These are phyloP conservation scores for Quercus rubra DNA, from an alignment of 306 rosid species.

Conservation along the genomic window DNA sequence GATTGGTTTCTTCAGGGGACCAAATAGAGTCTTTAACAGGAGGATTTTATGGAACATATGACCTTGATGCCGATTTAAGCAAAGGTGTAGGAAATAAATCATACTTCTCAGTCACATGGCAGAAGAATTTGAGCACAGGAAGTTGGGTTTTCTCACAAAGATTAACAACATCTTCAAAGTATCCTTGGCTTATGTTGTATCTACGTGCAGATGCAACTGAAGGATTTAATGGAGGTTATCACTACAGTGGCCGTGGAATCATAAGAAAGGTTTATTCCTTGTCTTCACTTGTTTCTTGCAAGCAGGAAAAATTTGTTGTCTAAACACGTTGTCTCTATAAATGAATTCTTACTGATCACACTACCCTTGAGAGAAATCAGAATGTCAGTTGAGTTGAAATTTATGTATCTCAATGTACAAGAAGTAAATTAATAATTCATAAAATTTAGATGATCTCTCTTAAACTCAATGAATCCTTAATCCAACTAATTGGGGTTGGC, in stretches of 20 bases:
- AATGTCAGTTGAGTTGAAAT: not conserved
- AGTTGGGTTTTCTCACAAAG: constrained; percentile 50
- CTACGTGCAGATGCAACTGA: constrained; percentile 49
- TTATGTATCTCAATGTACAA: not conserved
- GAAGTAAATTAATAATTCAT: not conserved
- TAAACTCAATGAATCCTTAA: not conserved
- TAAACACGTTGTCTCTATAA: not conserved
- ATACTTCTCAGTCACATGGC: constrained; percentile 49
- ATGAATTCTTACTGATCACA: not conserved
- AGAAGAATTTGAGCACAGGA: constrained; percentile 40
- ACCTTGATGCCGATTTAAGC: constrained; percentile 45
- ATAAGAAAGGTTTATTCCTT: constrained; percentile 38
- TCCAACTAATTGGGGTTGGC: not conserved
- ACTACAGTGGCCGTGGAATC: constrained; percentile 47
- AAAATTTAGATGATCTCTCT: not conserved
- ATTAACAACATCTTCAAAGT: constrained; percentile 44
- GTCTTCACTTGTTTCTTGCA: not conserved
- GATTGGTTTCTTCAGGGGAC: constrained; percentile 19
- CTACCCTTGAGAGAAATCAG: not conserved
- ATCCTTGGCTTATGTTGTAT: constrained; percentile 61
- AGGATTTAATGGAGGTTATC: constrained; percentile 59
- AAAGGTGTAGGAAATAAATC: constrained; percentile 33
- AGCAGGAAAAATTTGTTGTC: not conserved
- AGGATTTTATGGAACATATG: constrained; percentile 57
- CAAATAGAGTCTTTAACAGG: constrained; percentile 23